Conservation (phyloP, 495 filamentous ascomycete genomes). For the Amniculicola lignicola region DNA sequence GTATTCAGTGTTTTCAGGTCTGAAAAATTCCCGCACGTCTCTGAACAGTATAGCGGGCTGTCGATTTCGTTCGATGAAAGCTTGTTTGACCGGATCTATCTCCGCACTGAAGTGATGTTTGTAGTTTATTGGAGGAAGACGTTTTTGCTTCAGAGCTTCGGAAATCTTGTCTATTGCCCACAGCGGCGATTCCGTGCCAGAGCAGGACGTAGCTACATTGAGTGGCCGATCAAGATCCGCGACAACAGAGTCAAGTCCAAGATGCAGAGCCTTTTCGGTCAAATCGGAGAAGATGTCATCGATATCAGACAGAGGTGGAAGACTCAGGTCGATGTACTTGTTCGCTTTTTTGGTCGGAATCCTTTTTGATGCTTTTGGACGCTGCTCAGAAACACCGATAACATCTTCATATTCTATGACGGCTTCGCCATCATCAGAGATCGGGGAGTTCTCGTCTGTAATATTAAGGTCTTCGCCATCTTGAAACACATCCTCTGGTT, state of each 20-base stretch:
- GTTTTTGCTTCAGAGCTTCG: slow-evolving; percentile 35
- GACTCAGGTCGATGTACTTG: slow-evolving; percentile 7
- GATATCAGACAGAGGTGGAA: slow-evolving; percentile 50
- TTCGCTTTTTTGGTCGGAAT: neutral
- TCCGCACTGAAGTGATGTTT: slow-evolving; percentile 75
- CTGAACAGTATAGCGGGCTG: slow-evolving; percentile 61
- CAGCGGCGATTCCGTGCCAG: slow-evolving; percentile 77
- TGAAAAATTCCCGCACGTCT: slow-evolving; percentile 65
- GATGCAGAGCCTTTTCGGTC: slow-evolving; percentile 41
- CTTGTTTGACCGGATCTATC: slow-evolving; percentile 74
- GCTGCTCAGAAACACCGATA: too few relatives aligned
- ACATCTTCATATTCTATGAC: too few relatives aligned
- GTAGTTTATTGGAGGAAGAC: slow-evolving; percentile 44
- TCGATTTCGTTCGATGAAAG: slow-evolving; percentile 76
- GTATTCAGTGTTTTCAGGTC: neutral
- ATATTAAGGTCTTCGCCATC: too few relatives aligned
- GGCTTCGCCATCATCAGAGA: too few relatives aligned
- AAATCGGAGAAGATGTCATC: slow-evolving; percentile 52
- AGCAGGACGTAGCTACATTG: slow-evolving; percentile 73
- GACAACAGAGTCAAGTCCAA: slow-evolving; percentile 43
- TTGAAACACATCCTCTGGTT: too few relatives aligned
- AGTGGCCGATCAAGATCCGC: slow-evolving; percentile 46
- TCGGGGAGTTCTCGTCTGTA: too few relatives aligned
- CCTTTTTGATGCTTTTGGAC: neutral
- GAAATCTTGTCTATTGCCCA: slow-evolving; percentile 58